Evolutionary conservation across 495 filamentous ascomycete species (phyloP).

Genomic region (Aspergillus steynii): DNA sequence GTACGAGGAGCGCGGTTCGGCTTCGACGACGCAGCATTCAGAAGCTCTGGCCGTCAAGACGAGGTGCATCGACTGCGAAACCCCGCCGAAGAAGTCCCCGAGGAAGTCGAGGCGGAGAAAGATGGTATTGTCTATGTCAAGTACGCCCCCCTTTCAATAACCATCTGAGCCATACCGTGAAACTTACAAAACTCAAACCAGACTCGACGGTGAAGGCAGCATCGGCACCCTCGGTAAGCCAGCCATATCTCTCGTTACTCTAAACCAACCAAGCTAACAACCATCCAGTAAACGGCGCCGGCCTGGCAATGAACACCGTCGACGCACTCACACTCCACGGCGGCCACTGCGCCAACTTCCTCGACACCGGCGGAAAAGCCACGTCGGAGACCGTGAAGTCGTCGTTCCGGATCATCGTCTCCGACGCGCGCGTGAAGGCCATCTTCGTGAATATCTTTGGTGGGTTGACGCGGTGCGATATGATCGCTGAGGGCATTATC

Average conservation of each 20-base stretch:
- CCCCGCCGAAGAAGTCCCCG: conserved; percentile 48
- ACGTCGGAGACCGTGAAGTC: conserved; percentile 80
- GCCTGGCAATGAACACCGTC: conserved; percentile 89
- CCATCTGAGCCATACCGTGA: not conserved
- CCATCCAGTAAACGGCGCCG: conserved; percentile 74
- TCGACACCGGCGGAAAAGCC: conserved; percentile 89
- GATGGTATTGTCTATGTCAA: conserved; percentile 75
- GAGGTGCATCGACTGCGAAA: conserved; percentile 63
- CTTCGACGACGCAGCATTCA: conserved; percentile 80
- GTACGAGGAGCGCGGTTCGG: conserved; percentile 57
- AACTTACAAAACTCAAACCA: conserved; percentile 19
- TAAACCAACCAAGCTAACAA: conserved; percentile 4
- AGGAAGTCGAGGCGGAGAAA: conserved; percentile 66
- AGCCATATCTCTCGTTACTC: not conserved
- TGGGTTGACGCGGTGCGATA: conserved; percentile 78
- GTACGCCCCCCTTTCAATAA: conserved; percentile 25
- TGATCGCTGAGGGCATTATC: conserved; percentile 85
- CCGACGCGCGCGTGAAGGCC: conserved; percentile 67
- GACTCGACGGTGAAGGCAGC: conserved; percentile 49
- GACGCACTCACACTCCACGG: conserved; percentile 70
- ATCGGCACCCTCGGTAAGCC: conserved; percentile 65
- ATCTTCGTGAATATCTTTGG: conserved; percentile 94
- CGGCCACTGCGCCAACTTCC: conserved; percentile 73
- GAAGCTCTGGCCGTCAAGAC: conserved; percentile 61
- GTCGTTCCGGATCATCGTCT: conserved; percentile 70